A percentile compares a stretch with the other conserved stretches of the same genome.
phyloP scores from a whole-genome alignment of 306 rosid genomes.

The Gleditsia sinensis region DNA sequence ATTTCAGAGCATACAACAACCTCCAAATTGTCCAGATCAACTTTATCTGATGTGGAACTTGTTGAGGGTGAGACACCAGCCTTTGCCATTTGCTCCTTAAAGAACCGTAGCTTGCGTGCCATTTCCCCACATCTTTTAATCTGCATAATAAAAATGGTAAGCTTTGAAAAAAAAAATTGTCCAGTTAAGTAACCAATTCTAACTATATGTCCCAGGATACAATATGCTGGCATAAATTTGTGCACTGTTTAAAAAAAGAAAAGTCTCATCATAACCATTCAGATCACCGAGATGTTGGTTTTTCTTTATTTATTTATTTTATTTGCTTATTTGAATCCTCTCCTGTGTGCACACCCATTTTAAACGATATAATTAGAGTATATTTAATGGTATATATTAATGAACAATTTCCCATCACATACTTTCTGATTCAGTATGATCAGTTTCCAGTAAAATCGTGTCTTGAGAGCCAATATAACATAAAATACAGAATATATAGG shows the following conservation, averaged over 20 bases:
- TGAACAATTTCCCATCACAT: neutral
- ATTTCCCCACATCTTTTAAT: conserved; percentile 83
- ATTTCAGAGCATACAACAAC: conserved; percentile 41
- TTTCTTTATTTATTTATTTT: no score
- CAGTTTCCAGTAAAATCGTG: neutral
- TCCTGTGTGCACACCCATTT: neutral
- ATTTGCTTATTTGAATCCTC: neutral
- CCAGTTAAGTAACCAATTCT: neutral
- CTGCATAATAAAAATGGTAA: conserved; percentile 43
- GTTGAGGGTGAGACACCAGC: conserved; percentile 56
- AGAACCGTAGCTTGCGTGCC: conserved; percentile 72
- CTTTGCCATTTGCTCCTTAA: conserved; percentile 76
- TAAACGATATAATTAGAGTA: neutral
- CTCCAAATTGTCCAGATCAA: conserved; percentile 77
- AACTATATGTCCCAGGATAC: no score
- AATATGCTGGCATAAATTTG: no score
- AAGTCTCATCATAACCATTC: neutral
- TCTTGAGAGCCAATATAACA: neutral
- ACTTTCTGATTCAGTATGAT: neutral
- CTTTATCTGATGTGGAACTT: conserved; percentile 30
- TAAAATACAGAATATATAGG: neutral
- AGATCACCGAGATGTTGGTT: neutral
- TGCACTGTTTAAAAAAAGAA: neutral
- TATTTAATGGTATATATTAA: neutral
- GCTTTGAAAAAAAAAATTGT: neutral